A percentile compares a stretch with the other conserved stretches of the same genome.
phyloP scores from a whole-genome alignment of 495 filamentous ascomycete species.

The Astrocystis sublimbata region DNA sequence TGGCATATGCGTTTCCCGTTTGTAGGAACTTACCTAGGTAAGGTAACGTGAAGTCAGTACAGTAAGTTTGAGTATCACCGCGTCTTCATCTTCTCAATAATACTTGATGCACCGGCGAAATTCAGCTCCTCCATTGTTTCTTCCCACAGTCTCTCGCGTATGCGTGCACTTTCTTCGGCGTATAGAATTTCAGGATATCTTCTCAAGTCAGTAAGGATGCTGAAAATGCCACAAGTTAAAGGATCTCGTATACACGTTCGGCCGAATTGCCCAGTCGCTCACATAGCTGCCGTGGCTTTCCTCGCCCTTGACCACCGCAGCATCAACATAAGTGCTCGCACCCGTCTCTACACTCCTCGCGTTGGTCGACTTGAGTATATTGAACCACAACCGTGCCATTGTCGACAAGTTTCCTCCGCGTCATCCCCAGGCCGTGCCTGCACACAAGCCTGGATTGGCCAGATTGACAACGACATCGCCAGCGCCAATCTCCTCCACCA shows the following conservation, averaged over 20 bases:
- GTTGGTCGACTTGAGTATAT: conserved; percentile 25
- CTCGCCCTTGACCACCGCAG: conserved; percentile 39
- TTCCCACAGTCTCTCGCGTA: conserved; percentile 42
- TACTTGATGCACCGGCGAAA: conserved; percentile 39
- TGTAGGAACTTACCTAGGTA: no score
- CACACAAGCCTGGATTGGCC: conserved; percentile 46
- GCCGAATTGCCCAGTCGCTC: conserved; percentile 44
- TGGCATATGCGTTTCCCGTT: no score
- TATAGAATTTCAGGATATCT: conserved; percentile 33
- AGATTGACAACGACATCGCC: conserved; percentile 50
- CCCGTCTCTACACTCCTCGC: conserved; percentile 36
- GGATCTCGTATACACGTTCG: conserved; percentile 32
- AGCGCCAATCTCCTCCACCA: conserved; percentile 38
- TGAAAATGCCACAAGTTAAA: neutral
- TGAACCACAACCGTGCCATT: conserved; percentile 18
- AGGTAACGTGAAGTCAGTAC: no score
- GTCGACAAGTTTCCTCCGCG: conserved; percentile 16
- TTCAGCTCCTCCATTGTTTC: conserved; percentile 49
- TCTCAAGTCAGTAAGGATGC: neutral
- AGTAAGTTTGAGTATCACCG: no score
- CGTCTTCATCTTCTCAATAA: conserved; percentile 28
- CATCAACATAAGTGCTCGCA: conserved; percentile 43
- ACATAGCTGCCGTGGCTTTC: conserved; percentile 49
- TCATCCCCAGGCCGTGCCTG: conserved; percentile 38
- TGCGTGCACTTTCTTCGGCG: conserved; percentile 38